Percentiles rank a stretch among this genome's conserved stretches.
Evolutionary conservation across 768 basidiomycete genomes (phyloP).

Genomic region (Leucogyrophana mollusca): DNA sequence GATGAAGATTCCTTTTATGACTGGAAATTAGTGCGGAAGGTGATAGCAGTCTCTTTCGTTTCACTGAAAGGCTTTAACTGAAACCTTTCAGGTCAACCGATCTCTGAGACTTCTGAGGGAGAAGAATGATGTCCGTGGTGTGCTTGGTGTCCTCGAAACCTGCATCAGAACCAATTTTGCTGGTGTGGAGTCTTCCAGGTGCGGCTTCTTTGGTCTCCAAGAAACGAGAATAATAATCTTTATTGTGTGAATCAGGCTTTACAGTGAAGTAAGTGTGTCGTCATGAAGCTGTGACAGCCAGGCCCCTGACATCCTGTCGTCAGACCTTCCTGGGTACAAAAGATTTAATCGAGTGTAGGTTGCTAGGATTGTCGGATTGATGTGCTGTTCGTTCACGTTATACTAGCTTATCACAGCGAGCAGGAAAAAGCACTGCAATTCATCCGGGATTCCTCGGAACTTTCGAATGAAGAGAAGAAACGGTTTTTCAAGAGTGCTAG

Average conservation of each 20-base stretch:
- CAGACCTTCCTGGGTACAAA: constrained; percentile 95
- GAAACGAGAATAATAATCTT: constrained; percentile 5
- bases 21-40: constrained; percentile 82
- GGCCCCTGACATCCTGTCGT: background rate
- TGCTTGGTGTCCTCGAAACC: constrained; percentile 88
- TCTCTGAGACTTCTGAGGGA: constrained; percentile 72
- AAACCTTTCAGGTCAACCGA: constrained; percentile 56
- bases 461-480: constrained; percentile 86
- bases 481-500: constrained; percentile 89
- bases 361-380: constrained; percentile 6
- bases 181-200: constrained; percentile 84
- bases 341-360: constrained; percentile 77
- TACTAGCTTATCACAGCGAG: constrained; percentile 77
- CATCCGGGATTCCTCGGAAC: constrained; percentile 68
- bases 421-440: constrained; percentile 73
- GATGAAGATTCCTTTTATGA: constrained; percentile 93
- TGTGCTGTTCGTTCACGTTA: background rate
- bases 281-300: constrained; percentile 2
- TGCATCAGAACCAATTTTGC: constrained; percentile 93
- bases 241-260: constrained; percentile 52
- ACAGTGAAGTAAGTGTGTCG: constrained; percentile 65
- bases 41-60: constrained; percentile 19
- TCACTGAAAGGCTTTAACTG: background rate
- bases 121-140: constrained; percentile 78
- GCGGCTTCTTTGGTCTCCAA: background rate